phyloP scores from a whole-genome alignment of 164 flowering plant genomes.

The Hamamelis virginiana region DNA sequence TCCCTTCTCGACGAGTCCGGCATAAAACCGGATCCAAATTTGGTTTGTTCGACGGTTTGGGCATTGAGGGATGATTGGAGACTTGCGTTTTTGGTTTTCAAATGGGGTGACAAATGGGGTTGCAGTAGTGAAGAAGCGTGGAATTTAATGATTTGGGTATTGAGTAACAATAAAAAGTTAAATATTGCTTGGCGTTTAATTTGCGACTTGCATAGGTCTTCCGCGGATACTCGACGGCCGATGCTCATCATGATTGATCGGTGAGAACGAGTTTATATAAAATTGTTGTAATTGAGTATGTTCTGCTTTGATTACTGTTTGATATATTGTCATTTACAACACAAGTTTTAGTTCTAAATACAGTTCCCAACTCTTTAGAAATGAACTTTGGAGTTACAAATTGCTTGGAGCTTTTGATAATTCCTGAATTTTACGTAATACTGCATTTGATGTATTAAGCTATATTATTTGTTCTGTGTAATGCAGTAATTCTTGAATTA shows the following conservation, averaged over 20 bases:
- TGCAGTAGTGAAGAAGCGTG: conserved; percentile 33
- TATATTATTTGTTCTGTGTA: background rate
- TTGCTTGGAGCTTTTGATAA: no score
- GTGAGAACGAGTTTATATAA: conserved; percentile 27
- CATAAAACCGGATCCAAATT: conserved; percentile 30
- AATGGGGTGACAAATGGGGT: conserved; percentile 60
- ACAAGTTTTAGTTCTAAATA: background rate
- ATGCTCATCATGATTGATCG: conserved; percentile 76
- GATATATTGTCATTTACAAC: background rate
- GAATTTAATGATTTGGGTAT: conserved; percentile 71
- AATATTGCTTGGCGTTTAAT: conserved; percentile 75
- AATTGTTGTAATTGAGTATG: no score
- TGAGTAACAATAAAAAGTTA: conserved; percentile 66
- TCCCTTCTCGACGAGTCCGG: conserved; percentile 48
- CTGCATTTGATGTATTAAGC: background rate
- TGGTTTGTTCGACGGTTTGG: conserved; percentile 60
- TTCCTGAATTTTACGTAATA: background rate
- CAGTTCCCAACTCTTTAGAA: background rate
- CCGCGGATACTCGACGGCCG: conserved; percentile 39
- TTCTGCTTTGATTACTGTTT: background rate
- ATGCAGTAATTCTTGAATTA: background rate
- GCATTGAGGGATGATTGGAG: conserved; percentile 66
- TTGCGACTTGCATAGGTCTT: conserved; percentile 40
- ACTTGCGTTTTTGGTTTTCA: conserved; percentile 67
- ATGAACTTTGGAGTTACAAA: no score